These are phyloP conservation scores for Prunus salicina DNA, from an alignment of 306 rosid genomes.

Conservation along the genomic window DNA sequence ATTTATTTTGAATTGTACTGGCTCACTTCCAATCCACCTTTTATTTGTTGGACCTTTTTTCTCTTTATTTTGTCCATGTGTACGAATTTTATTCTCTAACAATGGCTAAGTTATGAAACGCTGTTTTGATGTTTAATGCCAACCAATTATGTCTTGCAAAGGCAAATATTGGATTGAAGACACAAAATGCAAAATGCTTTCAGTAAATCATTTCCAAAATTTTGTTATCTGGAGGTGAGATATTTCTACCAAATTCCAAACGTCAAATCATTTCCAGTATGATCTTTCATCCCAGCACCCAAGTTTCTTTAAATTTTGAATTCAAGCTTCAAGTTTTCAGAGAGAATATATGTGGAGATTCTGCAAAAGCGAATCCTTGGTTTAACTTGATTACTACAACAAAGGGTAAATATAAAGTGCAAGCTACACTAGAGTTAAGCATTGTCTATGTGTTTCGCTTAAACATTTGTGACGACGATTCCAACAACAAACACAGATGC, in stretches of 20 bases:
- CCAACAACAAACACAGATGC: neutral
- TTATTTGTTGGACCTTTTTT: no score
- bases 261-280: neutral
- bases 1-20: no score
- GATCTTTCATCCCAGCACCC: neutral
- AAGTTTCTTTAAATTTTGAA: no score
- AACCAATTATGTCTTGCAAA: no score
- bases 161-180: no score
- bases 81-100: no score
- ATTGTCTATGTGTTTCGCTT: slow-evolving; percentile 1
- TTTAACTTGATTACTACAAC: neutral
- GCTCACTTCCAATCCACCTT: no score
- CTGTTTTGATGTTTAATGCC: no score
- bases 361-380: neutral
- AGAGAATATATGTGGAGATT: neutral
- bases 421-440: neutral
- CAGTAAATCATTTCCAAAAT: no score
- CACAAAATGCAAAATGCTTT: no score
- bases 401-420: neutral
- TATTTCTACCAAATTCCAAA: neutral
- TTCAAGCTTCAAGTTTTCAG: neutral
- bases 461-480: neutral
- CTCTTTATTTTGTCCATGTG: no score
- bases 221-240: neutral
- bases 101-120: no score